Evolutionary conservation across 352 stramenopile genomes (phyloP).

Genomic region (Phytophthora pisi): DNA sequence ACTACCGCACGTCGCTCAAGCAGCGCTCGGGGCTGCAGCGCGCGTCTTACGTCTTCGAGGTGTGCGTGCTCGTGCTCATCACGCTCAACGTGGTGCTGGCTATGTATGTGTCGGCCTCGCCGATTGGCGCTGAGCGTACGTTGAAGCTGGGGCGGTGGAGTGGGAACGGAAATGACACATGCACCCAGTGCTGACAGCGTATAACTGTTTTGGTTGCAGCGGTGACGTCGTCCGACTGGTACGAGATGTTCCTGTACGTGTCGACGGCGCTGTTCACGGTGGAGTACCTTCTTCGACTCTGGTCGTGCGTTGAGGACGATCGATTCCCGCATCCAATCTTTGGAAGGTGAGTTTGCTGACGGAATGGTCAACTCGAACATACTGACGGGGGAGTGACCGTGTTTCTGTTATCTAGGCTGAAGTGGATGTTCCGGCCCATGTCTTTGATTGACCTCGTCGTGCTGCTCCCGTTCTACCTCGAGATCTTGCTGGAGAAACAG

Average conservation of each 20-base stretch:
- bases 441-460: slow-evolving; percentile 81
- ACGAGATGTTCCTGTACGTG: slow-evolving; percentile 77
- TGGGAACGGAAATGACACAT: not conserved
- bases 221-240: slow-evolving; percentile 63
- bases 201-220: slow-evolving; percentile 13
- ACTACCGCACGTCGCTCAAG: slow-evolving; percentile 71
- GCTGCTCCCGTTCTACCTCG: slow-evolving; percentile 80
- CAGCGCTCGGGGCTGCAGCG: slow-evolving; percentile 64
- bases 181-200: not conserved
- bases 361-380: no score
- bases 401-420: slow-evolving; percentile 43
- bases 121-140: slow-evolving; percentile 29
- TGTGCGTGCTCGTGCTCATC: slow-evolving; percentile 75
- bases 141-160: slow-evolving; percentile 5
- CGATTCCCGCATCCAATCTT: slow-evolving; percentile 57
- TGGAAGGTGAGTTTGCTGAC: slow-evolving; percentile 42
- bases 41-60: slow-evolving; percentile 71
- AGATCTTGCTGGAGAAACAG: slow-evolving; percentile 73
- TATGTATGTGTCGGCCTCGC: slow-evolving; percentile 59
- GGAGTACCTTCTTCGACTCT: slow-evolving; percentile 76
- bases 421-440: slow-evolving; percentile 83
- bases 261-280: slow-evolving; percentile 79
- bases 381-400: no score
- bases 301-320: slow-evolving; percentile 85
- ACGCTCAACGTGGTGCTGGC: slow-evolving; percentile 78